Evolutionary conservation across 345 rosid species (phyloP), one percentile per base, ranked within the genome.

Genomic region (Sapria himalayana): DNA sequence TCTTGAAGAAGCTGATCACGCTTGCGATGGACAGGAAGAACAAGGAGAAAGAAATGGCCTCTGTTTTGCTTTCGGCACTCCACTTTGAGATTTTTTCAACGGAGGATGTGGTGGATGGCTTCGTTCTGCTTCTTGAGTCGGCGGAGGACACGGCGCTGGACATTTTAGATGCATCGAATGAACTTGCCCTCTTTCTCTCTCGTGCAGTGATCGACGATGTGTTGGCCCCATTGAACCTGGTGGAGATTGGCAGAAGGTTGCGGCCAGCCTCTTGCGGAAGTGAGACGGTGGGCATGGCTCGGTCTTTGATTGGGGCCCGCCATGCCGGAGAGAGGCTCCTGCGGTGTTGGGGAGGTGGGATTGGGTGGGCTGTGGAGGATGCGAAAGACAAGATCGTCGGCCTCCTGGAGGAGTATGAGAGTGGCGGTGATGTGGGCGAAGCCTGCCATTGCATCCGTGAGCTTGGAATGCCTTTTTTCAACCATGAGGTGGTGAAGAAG

Each of bases 301-400:
- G 78, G 54, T 65, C 95, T 1, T 84, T 91, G 7, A 52, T 80
- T 21, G 74, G 81, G n/a, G 95, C 93, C 7, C 74, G 95, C 33
- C 99, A 91, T 52, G 81, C 99, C 18, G 99, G 93, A 1, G 99
- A 91, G 69, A 84, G 99, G 66, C 54, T 91, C 61, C 60, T 91
- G 40, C 69, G 99, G 63, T 79, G 99, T 54, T 91, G 99, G 99
- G 99, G 99, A 2, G 99, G 99, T 37, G 99, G 99, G 23, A 79
- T 85, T 0, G 95, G 99, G 6, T 91, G 95, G 95, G 89, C 81
- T 4, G 92, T 91, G 22, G 99, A 91, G 71, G 99, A 91, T 41
- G 95, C 99, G 1, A 91, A 91, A 56, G 99, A 91, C 77, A 91
- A 84, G 63, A 84, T 91, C 58, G n/a, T 59, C 66, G 84, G 80